Evolutionary conservation across 768 basidiomycete genomes (phyloP).

Genomic region (Gloeopeniophorella convolvens): DNA sequence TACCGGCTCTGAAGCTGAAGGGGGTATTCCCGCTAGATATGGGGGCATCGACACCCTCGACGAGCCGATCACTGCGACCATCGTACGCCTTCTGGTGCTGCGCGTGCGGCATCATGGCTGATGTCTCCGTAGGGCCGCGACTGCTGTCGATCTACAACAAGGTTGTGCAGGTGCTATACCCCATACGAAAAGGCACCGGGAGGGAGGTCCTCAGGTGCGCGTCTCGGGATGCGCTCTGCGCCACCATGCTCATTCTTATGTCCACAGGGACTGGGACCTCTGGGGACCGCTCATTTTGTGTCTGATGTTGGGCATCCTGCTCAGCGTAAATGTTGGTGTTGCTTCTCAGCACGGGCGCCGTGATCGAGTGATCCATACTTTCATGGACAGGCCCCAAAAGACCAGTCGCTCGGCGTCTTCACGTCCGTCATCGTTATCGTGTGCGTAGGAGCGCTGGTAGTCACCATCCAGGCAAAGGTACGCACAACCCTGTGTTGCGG

Average conservation of each 20-base stretch:
- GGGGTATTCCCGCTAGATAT: slow-evolving; percentile 58
- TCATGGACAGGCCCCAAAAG: slow-evolving; percentile 64
- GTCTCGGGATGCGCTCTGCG: slow-evolving; percentile 3
- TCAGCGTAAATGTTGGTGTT: slow-evolving; percentile 69
- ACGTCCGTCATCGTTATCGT: slow-evolving; percentile 92
- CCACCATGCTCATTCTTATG: neutral
- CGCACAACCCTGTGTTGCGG: slow-evolving; percentile 8
- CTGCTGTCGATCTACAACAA: slow-evolving; percentile 87
- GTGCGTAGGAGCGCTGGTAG: slow-evolving; percentile 81
- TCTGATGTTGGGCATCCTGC: slow-evolving; percentile 71
- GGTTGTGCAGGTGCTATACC: slow-evolving; percentile 89
- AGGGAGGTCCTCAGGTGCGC: slow-evolving; percentile 76
- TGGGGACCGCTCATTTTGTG: slow-evolving; percentile 93
- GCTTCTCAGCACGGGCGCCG: neutral
- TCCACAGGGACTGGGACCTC: slow-evolving; percentile 86
- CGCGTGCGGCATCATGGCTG: slow-evolving; percentile 1
- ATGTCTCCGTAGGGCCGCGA: slow-evolving; percentile 65
- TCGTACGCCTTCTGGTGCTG: slow-evolving; percentile 45
- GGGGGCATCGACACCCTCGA: slow-evolving; percentile 86
- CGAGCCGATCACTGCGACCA: slow-evolving; percentile 84
- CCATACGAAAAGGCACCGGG: slow-evolving; percentile 56
- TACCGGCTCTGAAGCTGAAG: too few species aligned
- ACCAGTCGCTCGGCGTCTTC: slow-evolving; percentile 84
- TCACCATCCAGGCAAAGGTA: slow-evolving; percentile 96
- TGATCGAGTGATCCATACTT: slow-evolving; percentile 6